Conservation (phyloP, 2,329 filamentous ascomycete genomes). For the Cryphonectria parasitica region DNA sequence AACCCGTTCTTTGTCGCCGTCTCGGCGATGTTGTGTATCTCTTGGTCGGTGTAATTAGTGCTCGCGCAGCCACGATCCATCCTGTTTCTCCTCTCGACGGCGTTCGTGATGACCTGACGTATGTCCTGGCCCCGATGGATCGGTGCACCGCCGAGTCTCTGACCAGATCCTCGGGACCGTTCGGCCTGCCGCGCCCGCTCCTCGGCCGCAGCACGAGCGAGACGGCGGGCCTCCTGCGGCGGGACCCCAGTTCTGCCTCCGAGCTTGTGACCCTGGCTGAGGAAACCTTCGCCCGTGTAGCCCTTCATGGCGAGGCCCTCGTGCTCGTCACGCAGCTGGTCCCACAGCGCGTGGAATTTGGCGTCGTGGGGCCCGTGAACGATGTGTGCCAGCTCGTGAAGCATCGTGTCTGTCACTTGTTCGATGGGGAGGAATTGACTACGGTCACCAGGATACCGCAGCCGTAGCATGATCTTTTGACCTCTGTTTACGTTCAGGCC, state of each 20-base stretch:
- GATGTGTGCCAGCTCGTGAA: constrained; percentile 93
- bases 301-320: constrained; percentile 76
- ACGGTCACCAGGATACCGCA: constrained; percentile 76
- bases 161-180: constrained; percentile 59
- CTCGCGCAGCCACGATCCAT: constrained; percentile 77
- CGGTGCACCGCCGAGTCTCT: constrained; percentile 68
- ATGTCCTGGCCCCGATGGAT: constrained; percentile 65
- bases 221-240: constrained; percentile 71
- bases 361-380: constrained; percentile 81
- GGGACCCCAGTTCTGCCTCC: constrained; percentile 69
- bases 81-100: constrained; percentile 69
- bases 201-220: constrained; percentile 76
- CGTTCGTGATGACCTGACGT: constrained; percentile 71
- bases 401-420: constrained; percentile 83
- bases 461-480: constrained; percentile 77
- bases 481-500: constrained; percentile 79
- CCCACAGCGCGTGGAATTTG: constrained; percentile 84
- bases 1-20: constrained; percentile 73
- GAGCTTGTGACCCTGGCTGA: constrained; percentile 73
- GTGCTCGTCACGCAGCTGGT: constrained; percentile 86
- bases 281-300: constrained; percentile 88
- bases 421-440: constrained; percentile 81
- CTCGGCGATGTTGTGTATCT: constrained; percentile 67
- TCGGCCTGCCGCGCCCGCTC: constrained; percentile 62
- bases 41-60: constrained; percentile 66